Evolutionary conservation across 192 early-diverging fungal genomes (phyloP).

Genomic region (Funneliformis geosporum): DNA sequence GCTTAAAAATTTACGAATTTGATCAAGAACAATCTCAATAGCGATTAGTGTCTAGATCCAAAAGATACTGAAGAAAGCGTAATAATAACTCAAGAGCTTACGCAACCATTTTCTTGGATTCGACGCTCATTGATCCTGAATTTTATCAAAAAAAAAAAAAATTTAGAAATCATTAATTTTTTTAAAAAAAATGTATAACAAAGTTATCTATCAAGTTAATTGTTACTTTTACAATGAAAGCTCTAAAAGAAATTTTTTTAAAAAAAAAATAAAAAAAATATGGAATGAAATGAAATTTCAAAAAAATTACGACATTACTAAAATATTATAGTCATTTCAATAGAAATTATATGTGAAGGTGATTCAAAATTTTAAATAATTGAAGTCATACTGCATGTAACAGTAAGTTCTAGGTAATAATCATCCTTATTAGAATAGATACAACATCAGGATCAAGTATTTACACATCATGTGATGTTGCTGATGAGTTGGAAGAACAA

Average conservation of each 20-base stretch:
- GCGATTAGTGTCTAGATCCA: too few species aligned
- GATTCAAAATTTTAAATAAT: conserved; percentile 43
- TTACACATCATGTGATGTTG: too few species aligned
- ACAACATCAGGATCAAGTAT: too few species aligned
- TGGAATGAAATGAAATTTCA: not conserved
- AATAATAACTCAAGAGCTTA: conserved; percentile 50
- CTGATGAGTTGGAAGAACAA: too few species aligned
- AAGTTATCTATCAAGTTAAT: conserved; percentile 42
- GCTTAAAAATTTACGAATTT: conserved; percentile 40
- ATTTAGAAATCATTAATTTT: not conserved
- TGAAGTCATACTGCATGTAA: too few species aligned
- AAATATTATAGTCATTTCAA: conserved; percentile 17
- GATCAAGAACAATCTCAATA: conserved; percentile 34
- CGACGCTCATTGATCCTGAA: conserved; percentile 55
- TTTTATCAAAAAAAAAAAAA: not conserved
- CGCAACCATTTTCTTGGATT: conserved; percentile 36
- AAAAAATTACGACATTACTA: too few species aligned
- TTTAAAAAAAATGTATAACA: not conserved
- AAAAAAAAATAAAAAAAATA: too few species aligned
- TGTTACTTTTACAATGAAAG: too few species aligned
- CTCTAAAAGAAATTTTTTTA: too few species aligned
- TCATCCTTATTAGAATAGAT: too few species aligned
- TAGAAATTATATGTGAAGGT: conserved; percentile 46
- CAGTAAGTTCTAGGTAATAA: too few species aligned
- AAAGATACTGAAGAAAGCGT: conserved; percentile 53